Evolutionary conservation across 192 early-diverging fungal genomes (phyloP).

Genomic region (Podila epigama): DNA sequence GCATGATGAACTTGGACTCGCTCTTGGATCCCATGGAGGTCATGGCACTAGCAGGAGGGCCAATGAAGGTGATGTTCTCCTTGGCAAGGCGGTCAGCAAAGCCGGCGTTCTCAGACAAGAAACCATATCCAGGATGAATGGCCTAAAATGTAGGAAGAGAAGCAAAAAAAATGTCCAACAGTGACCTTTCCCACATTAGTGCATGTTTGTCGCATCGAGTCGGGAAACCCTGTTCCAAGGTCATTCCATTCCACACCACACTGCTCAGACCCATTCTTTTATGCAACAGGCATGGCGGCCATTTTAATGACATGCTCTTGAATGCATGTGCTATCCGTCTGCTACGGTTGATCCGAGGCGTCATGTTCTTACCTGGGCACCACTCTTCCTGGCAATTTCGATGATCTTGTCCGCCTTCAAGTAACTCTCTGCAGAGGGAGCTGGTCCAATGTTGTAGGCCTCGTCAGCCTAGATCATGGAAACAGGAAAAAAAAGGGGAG

Average conservation of each 20-base stretch:
- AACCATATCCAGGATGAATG: slow-evolving; percentile 97
- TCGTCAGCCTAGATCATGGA: slow-evolving; percentile 79
- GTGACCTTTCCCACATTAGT: no score
- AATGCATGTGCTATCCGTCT: no score
- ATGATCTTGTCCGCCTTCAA: slow-evolving; percentile 83
- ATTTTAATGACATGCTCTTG: no score
- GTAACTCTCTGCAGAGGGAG: slow-evolving; percentile 84
- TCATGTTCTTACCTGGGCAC: slow-evolving; percentile 68
- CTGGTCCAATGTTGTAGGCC: slow-evolving; percentile 89
- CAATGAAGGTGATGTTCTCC: slow-evolving; percentile 85
- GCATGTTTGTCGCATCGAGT: no score
- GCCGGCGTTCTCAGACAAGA: slow-evolving; percentile 92
- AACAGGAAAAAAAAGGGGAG: background rate
- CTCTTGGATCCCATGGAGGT: slow-evolving; percentile 94
- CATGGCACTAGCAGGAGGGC: slow-evolving; percentile 89
- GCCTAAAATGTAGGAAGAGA: slow-evolving; percentile 58
- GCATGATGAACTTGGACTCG: slow-evolving; percentile 92
- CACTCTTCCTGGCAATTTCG: slow-evolving; percentile 72
- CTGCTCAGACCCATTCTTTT: no score
- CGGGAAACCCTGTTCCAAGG: no score
- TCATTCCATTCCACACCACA: no score
- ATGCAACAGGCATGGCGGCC: no score
- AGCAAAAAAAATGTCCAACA: background rate
- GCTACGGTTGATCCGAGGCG: no score
- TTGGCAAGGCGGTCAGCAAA: slow-evolving; percentile 79